Percentiles rank a stretch among this genome's conserved stretches.
Conservation (phyloP, 2,329 filamentous ascomycete genomes). For the Pseudogymnoascus destructans region DNA sequence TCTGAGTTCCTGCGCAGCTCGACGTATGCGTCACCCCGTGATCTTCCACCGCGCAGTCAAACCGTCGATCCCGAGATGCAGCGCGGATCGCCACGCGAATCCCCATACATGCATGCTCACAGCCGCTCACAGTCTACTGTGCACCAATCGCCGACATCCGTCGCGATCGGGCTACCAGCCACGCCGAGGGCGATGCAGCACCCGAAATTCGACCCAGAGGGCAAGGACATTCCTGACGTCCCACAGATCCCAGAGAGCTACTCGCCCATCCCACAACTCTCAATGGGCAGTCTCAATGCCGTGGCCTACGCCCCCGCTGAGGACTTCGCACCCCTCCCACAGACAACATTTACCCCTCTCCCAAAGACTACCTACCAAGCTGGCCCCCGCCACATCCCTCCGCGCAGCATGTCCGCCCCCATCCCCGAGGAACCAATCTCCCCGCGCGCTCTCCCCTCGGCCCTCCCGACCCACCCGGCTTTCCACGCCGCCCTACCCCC, state of each 20-base stretch:
- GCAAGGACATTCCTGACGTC: constrained; percentile 42
- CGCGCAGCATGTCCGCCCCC: constrained; percentile 50
- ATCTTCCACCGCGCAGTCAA: constrained; percentile 44
- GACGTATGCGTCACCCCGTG: constrained; percentile 25
- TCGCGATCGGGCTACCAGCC: constrained; percentile 66
- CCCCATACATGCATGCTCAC: constrained; percentile 27
- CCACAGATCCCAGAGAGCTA: constrained; percentile 40
- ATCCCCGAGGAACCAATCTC: constrained; percentile 34
- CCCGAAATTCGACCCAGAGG: constrained; percentile 51
- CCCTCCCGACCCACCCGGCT: constrained; percentile 30
- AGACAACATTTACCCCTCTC: constrained; percentile 9
- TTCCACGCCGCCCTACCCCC: constrained; percentile 28
- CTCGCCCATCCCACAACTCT: constrained; percentile 12
- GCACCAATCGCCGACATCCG: constrained; percentile 34
- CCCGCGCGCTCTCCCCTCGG: constrained; percentile 24
- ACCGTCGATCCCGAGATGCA: constrained; percentile 37
- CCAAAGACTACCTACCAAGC: constrained; percentile 24
- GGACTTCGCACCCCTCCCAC: constrained; percentile 22
- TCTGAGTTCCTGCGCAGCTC: constrained; percentile 19
- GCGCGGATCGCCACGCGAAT: constrained; percentile 16
- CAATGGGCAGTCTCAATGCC: constrained; percentile 19
- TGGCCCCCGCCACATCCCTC: constrained; percentile 34
- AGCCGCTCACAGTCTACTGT: constrained; percentile 22
- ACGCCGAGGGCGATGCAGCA: constrained; percentile 87
- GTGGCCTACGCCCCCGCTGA: constrained; percentile 20